Base-by-base conservation (phyloP, 108 stramenopile genomes). In the Schizochytrium sp. region DNA sequence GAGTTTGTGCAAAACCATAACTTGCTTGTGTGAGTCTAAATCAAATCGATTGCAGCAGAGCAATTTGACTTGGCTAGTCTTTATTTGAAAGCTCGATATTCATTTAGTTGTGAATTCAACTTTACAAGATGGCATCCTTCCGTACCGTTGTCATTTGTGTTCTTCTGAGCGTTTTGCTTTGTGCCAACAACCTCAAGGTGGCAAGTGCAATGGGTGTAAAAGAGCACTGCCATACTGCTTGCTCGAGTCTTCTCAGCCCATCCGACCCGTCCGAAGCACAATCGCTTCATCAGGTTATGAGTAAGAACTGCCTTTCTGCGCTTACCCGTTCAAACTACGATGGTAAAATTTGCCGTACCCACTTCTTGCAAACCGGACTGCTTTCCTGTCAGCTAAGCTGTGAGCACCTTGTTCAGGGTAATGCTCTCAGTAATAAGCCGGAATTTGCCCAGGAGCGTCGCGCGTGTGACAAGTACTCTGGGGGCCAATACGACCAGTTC, bases 221-320 rank as follows among this genome's bases (percentile, higher is more conserved):
- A 5, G 76, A 83, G 8, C 76, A 83, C 3, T 83, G 76, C 28
- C 28, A 3, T 40, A 53, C 76, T 5, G 76, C 76, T n/a, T 83
- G 76, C 76, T 10, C 38, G 53, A 83, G 55, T 38, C 15, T 17
- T 5, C 10, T 50, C 17, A 7, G 12, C 4, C 76, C 76, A 5
- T 5, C 4, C 8, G 76, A 83, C 15, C 50, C 49, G 0, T 47
- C 49, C 17, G 28, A 47, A 60, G 59, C 59, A 17, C 17, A 60
- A 60, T 17, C 17, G 59, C 19, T n/a, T 60, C n/a, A 60, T 0
- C 19, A n/a, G 59, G 19, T 17, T n/a, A 60, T 19, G 19, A 60
- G 17, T 17, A n/a, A 17, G 59, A n/a, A 17, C 59, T 83, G 76
- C 76, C 47, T 15, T 5, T 55, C 10, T 8, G 76, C 76, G 38